Evolutionary conservation across 164 flowering plant species (phyloP), one percentile per base, ranked within the genome.

Genomic region (Platanus orientalis): DNA sequence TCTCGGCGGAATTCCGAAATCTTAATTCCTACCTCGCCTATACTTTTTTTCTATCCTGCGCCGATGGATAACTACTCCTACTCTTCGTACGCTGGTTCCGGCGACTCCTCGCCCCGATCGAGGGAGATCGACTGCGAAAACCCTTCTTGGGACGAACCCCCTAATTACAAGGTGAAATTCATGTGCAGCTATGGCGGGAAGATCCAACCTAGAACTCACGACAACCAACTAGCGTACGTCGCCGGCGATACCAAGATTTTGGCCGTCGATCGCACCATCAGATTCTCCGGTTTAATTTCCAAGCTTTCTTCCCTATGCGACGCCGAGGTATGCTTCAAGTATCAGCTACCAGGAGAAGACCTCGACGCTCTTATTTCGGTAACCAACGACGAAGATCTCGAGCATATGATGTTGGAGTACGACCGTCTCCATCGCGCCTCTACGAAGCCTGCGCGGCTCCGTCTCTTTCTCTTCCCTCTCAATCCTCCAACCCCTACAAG

Each of bases 151-250:
- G 87, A 85, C 29, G 88, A 85, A 3, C 81, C 58, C 7, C 75
- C 73, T 0, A 78, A 61, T 49, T 79, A 80, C 78, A 82, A 76
- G 65, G 87, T 85, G 72, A 88, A 83, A 60, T 77, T 90, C 68
- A 80, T 90, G 87, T 90, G 97, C 79, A 88, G 92, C 61, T 90
- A 80, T 30, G 92, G 92, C 64, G 97, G 97, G 4, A 85, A 82
- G 57, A 90, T 90, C 67, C 87, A 73, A 19, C 95, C 90, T 14
- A 67, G 92, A 1, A 80, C 84, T 4, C 84, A 84, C 58, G 97
- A 90, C 60, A 81, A 88, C 64, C 95, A 82, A 65, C 81, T 90
- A 21, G 61, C 89, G 2, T 90, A 90, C 74, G 70, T 84, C 50
- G 95, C 88, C 24, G 97, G 97, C 10, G 97, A 88, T 21, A 90